Evolutionary conservation across 1,284 basidiomycete genomes (phyloP).

Genomic region (Erythrobasidium hasegawianum): DNA sequence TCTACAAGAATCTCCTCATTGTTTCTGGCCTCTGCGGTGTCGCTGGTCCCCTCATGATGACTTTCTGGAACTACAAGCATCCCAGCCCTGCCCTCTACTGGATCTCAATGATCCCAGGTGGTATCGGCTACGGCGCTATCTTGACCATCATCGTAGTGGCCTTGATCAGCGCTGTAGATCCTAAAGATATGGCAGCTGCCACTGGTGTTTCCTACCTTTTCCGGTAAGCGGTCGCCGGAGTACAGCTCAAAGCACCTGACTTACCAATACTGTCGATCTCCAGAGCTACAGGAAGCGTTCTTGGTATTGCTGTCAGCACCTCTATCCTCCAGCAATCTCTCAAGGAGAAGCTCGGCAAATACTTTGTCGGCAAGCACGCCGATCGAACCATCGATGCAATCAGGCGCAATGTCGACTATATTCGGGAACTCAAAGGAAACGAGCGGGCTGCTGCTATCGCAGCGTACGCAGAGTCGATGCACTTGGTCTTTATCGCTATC

Average conservation of each 20-base stretch:
- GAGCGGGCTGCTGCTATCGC: slow-evolving; percentile 44
- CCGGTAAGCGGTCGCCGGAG: slow-evolving; percentile 39
- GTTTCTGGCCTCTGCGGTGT: slow-evolving; percentile 46
- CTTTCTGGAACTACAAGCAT: slow-evolving; percentile 46
- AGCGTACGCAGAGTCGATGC: slow-evolving; percentile 49
- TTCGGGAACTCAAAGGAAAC: slow-evolving; percentile 41
- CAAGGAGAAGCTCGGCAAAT: slow-evolving; percentile 44
- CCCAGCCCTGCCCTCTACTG: slow-evolving; percentile 47
- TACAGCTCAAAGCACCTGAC: too few relatives aligned
- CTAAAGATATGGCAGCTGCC: slow-evolving; percentile 44
- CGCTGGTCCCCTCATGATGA: slow-evolving; percentile 49
- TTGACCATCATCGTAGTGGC: slow-evolving; percentile 46
- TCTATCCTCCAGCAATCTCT: slow-evolving; percentile 50
- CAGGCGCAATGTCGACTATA: slow-evolving; percentile 47
- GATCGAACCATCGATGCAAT: slow-evolving; percentile 45
- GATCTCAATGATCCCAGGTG: slow-evolving; percentile 39
- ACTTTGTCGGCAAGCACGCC: slow-evolving; percentile 45
- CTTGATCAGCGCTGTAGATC: slow-evolving; percentile 49
- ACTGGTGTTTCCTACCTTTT: slow-evolving; percentile 47
- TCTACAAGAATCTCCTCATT: slow-evolving; percentile 48
- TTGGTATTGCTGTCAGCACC: slow-evolving; percentile 50
- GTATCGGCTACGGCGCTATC: slow-evolving; percentile 48
- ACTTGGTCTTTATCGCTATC: slow-evolving; percentile 49
- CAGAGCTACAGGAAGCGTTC: slow-evolving; percentile 46
- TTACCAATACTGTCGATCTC: too few relatives aligned